These are phyloP conservation scores for Huntiella bhutanensis DNA, from an alignment of 2,329 filamentous ascomycete species.

Conservation along the genomic window DNA sequence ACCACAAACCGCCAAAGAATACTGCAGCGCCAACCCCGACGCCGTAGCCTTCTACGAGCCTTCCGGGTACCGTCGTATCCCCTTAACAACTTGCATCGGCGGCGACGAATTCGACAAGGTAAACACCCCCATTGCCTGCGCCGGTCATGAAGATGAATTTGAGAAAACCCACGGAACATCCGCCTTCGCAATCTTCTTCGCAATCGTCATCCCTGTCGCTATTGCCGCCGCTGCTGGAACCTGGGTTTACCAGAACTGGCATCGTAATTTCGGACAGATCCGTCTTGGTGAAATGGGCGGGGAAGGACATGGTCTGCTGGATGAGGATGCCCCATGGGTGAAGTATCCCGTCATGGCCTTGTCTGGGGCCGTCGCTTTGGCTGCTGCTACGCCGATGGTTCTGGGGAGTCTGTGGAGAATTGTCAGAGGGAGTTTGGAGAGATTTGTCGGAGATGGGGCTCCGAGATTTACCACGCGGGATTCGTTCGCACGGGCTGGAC, in stretches of 20 bases:
- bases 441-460: constrained; percentile 30
- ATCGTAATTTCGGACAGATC: constrained; percentile 79
- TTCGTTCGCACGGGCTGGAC: constrained; percentile 69
- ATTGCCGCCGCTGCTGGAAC: constrained; percentile 58
- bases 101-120: constrained; percentile 58
- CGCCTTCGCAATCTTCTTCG: constrained; percentile 65
- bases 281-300: constrained; percentile 64
- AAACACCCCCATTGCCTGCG: constrained; percentile 42
- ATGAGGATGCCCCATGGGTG: constrained; percentile 59
- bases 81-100: constrained; percentile 67
- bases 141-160: constrained; percentile 67
- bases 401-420: constrained; percentile 53
- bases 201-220: constrained; percentile 55
- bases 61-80: constrained; percentile 77
- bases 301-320: constrained; percentile 47
- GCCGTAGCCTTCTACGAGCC: constrained; percentile 63
- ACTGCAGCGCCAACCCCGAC: constrained; percentile 43
- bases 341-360: constrained; percentile 62
- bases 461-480: constrained; percentile 71
- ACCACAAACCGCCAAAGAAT: constrained; percentile 32
- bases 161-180: constrained; percentile 49
- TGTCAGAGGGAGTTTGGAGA: constrained; percentile 31
- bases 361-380: constrained; percentile 42
- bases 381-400: constrained; percentile 49
- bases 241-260: constrained; percentile 72